Percentiles rank a stretch among this genome's conserved stretches.
These are phyloP conservation scores for Gastrodia elata DNA, from an alignment of 106 monocot species.

Conservation along the genomic window DNA sequence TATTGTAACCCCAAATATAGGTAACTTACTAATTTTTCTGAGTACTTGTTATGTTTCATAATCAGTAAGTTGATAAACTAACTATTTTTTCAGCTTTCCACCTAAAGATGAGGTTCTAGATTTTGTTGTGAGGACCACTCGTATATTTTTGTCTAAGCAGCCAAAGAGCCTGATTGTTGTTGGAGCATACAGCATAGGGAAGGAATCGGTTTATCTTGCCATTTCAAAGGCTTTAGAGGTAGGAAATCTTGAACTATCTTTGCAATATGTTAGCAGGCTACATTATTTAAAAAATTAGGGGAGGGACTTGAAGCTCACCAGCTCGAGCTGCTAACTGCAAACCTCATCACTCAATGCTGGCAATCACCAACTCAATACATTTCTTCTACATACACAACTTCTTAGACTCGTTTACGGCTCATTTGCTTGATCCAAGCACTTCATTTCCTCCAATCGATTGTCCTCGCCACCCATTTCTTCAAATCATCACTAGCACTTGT, in stretches of 20 bases:
- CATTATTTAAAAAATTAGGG: too few species aligned
- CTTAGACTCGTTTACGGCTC: too few species aligned
- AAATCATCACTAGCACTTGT: too few species aligned
- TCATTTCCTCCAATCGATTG: too few species aligned
- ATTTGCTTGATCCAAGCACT: too few species aligned
- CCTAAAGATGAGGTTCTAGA: slow-evolving; percentile 56
- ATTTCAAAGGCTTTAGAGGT: slow-evolving; percentile 53
- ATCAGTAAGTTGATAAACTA: neutral
- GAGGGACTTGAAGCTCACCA: too few species aligned
- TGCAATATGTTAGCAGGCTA: too few species aligned
- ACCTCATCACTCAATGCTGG: too few species aligned
- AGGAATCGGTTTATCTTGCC: slow-evolving; percentile 59
- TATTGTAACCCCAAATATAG: slow-evolving; percentile 64
- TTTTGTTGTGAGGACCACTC: slow-evolving; percentile 47
- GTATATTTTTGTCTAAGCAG: slow-evolving; percentile 30
- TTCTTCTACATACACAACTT: too few species aligned
- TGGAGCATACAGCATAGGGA: slow-evolving; percentile 73
- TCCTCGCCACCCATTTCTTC: too few species aligned
- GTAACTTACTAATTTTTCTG: slow-evolving; percentile 16
- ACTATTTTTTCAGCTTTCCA: slow-evolving; percentile 43
- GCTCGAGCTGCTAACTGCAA: too few species aligned
- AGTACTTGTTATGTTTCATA: neutral
- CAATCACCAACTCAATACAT: too few species aligned
- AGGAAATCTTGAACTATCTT: neutral
- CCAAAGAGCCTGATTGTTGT: slow-evolving; percentile 61